Conservation (phyloP, 2,329 filamentous ascomycete species). For the Elsinoe arachidis region DNA sequence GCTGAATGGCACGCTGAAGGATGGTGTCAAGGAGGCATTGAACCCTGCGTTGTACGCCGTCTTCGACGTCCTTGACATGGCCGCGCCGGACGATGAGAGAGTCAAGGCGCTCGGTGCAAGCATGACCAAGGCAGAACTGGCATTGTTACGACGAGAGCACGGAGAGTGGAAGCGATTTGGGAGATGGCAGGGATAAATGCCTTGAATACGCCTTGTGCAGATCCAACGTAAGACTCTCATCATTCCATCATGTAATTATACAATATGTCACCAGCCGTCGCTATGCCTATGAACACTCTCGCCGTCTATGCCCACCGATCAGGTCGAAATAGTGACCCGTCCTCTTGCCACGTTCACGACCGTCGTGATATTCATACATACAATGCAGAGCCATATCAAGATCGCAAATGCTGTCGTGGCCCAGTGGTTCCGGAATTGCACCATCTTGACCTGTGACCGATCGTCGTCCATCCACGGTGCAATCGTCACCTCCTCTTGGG, state of each 20-base stretch:
- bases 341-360: slow-evolving; percentile 57
- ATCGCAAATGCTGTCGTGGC: slow-evolving; percentile 49
- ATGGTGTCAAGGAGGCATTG: slow-evolving; percentile 45
- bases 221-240: not conserved
- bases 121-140: slow-evolving; percentile 43
- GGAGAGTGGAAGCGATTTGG: slow-evolving; percentile 39
- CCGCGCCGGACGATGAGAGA: slow-evolving; percentile 32
- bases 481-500: not conserved
- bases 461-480: slow-evolving; percentile 1
- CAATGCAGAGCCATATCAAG: slow-evolving; percentile 64
- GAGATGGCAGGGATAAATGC: slow-evolving; percentile 22
- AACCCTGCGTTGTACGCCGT: slow-evolving; percentile 45
- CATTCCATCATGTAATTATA: not conserved
- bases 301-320: too few relatives aligned
- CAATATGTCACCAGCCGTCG: not conserved
- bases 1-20: slow-evolving; percentile 40
- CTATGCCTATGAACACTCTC: not conserved
- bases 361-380: slow-evolving; percentile 68
- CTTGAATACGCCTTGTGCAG: not conserved
- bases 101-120: slow-evolving; percentile 44
- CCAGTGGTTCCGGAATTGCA: slow-evolving; percentile 66
- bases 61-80: slow-evolving; percentile 42
- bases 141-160: slow-evolving; percentile 45
- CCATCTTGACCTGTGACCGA: slow-evolving; percentile 12
- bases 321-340: not conserved